Base-by-base conservation (phyloP, 176 grass and related monocot species). In the Oryza glaberrima region DNA sequence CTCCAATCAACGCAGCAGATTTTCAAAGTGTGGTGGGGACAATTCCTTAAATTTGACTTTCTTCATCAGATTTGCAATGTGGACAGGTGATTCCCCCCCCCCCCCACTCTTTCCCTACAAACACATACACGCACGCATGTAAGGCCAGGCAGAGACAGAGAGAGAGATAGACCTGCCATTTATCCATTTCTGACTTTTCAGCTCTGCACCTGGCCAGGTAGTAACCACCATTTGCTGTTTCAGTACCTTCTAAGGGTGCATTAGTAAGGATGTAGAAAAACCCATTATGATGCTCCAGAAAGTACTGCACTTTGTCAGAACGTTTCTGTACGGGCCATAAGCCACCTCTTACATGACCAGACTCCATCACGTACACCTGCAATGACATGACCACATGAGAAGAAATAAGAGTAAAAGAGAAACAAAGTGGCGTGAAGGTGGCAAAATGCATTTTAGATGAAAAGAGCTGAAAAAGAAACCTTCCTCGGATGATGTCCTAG, bases 201-300 rank as follows among this genome's bases (percentile, higher is more conserved):
- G 96, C 91, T 60, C 58, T 91, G 82, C 96, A 89, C 78, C 91
- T 90, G 35, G 91, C 89, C 65, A 95, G 75, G 83, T 95, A 95
- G 76, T 94, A 98, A 19, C 96, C 88, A 84, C 81, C 88, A 89
- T 44, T 85, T 60, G 89, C 23, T 54, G 69, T 86, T 78, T 73
- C 36, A 43, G 66, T 82, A 68, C 60, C 74, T 73, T 90, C 79
- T 26, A 73, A 65, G 60, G 91, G 91, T 84, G 83, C 81, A 88
- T 98, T 98, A 78, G 96, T 98, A 84, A 98, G 91, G 76, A 98
- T 95, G 70, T 98, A 98, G 78, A 98, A 95, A 85, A 85, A 95
- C n/a, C 91, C 93, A 69, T 84, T 83, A 74, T 98, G 96, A 82
- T 98, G 93, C 88, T 98, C 96, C 89, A 98, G 47, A 90, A 98